Percentiles rank a stretch among this genome's conserved stretches.
Evolutionary conservation across 2,329 filamentous ascomycete genomes (phyloP).

Genomic region (Myriosclerotinia duriaeana): DNA sequence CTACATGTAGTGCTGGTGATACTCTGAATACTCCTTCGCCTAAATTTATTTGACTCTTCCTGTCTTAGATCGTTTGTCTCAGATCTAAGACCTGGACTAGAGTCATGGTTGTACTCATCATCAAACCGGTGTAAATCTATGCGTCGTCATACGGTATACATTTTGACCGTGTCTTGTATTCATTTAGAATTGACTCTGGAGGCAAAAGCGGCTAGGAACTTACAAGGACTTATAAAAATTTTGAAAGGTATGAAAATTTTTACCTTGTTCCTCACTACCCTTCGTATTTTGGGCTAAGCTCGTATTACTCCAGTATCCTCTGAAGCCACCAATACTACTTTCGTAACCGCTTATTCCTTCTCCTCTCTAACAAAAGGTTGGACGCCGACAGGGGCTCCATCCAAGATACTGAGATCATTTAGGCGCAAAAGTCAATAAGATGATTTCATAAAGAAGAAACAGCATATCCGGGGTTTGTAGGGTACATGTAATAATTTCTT

Average conservation of each 20-base stretch:
- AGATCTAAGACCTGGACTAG: slow-evolving; percentile 11
- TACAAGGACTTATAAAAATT: neutral
- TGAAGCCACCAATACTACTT: slow-evolving; percentile 32
- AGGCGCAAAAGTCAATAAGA: slow-evolving; percentile 35
- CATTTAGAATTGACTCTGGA: neutral
- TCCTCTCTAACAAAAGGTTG: slow-evolving; percentile 55
- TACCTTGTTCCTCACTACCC: neutral
- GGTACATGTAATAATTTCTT: slow-evolving; percentile 34
- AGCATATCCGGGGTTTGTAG: neutral
- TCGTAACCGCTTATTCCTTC: slow-evolving; percentile 47
- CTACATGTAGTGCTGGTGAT: slow-evolving; percentile 11
- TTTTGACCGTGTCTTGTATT: neutral
- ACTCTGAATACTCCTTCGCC: slow-evolving; percentile 1
- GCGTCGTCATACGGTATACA: neutral
- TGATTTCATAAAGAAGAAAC: neutral
- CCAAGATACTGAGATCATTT: slow-evolving; percentile 45
- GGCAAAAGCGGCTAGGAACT: neutral
- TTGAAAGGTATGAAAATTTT: neutral
- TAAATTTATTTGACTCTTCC: slow-evolving; percentile 1
- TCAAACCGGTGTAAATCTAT: neutral
- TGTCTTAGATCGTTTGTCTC: slow-evolving; percentile 20
- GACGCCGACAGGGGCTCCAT: slow-evolving; percentile 50
- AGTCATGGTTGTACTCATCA: neutral
- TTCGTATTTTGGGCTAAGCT: neutral
- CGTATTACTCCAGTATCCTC: neutral